phyloP scores from a whole-genome alignment of 805 yeast genomes.

The Grigorovia humatica region DNA sequence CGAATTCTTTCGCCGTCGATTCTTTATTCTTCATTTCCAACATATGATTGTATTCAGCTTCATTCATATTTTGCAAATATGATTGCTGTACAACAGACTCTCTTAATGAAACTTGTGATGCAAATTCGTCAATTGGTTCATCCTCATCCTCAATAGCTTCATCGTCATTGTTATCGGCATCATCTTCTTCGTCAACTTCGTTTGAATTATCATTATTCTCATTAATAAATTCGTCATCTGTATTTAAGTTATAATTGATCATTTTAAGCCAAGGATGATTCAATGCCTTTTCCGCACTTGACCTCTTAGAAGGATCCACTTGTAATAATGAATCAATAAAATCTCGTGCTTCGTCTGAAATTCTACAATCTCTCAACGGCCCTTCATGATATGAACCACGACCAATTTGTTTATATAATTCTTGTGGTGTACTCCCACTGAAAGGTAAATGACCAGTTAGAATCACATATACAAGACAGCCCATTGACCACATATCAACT shows the following conservation, averaged over 20 bases:
- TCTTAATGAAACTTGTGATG: slow-evolving; percentile 41
- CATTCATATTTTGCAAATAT: slow-evolving; percentile 30
- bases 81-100: slow-evolving; percentile 64
- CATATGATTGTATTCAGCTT: slow-evolving; percentile 23
- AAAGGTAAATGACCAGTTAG: slow-evolving; percentile 91
- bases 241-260: slow-evolving; percentile 1
- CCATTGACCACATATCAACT: slow-evolving; percentile 97
- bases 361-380: slow-evolving; percentile 53
- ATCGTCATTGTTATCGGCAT: background rate
- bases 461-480: slow-evolving; percentile 86
- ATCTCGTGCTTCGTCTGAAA: slow-evolving; percentile 59
- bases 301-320: slow-evolving; percentile 63
- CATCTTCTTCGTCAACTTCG: background rate
- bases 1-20: background rate
- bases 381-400: slow-evolving; percentile 73
- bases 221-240: background rate
- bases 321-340: slow-evolving; percentile 64
- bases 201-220: background rate
- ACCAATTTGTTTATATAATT: slow-evolving; percentile 64
- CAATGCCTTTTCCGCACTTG: slow-evolving; percentile 68
- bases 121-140: background rate
- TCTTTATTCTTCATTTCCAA: slow-evolving; percentile 6
- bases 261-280: slow-evolving; percentile 68
- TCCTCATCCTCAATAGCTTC: background rate
- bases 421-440: slow-evolving; percentile 84